phyloP scores from a whole-genome alignment of 2,329 filamentous ascomycete species.

The Ceratocystis eucalypticola region DNA sequence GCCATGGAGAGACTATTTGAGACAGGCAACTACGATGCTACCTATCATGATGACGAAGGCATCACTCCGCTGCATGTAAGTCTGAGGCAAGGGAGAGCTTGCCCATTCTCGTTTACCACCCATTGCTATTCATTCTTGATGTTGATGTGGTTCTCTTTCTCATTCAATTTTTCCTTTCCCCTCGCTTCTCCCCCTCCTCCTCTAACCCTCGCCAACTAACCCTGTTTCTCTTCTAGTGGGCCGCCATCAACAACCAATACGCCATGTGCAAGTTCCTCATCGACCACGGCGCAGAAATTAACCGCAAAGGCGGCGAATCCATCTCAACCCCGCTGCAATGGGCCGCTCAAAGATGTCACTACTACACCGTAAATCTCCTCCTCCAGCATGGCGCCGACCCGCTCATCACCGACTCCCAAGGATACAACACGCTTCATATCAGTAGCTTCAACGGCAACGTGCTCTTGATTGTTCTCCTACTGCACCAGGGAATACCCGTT shows the following conservation, averaged over 20 bases:
- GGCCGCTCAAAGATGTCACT: conserved; percentile 92
- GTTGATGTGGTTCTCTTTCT: not conserved
- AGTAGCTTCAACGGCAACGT: conserved; percentile 96
- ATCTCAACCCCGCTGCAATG: conserved; percentile 89
- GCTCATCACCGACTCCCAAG: conserved; percentile 81
- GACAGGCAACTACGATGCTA: conserved; percentile 65
- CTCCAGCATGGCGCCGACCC: conserved; percentile 87
- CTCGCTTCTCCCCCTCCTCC: not conserved
- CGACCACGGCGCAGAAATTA: conserved; percentile 72
- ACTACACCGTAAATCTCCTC: conserved; percentile 88
- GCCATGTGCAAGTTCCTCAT: conserved; percentile 93
- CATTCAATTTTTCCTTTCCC: not conserved
- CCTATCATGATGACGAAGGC: conserved; percentile 75
- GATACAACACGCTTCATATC: conserved; percentile 95
- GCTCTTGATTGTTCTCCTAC: conserved; percentile 70
- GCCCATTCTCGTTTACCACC: too few species aligned
- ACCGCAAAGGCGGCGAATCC: conserved; percentile 89
- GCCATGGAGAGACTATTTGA: conserved; percentile 86
- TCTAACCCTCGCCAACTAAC: conserved; percentile 19
- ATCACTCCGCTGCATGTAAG: conserved; percentile 90
- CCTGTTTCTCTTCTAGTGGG: conserved; percentile 52
- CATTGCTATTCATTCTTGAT: too few species aligned
- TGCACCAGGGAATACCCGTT: conserved; percentile 91
- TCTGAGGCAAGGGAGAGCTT: conserved; percentile 19
- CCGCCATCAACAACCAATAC: conserved; percentile 96